Evolutionary conservation across 2,329 filamentous ascomycete genomes (phyloP).

Genomic region (Aspergillus terreus): DNA sequence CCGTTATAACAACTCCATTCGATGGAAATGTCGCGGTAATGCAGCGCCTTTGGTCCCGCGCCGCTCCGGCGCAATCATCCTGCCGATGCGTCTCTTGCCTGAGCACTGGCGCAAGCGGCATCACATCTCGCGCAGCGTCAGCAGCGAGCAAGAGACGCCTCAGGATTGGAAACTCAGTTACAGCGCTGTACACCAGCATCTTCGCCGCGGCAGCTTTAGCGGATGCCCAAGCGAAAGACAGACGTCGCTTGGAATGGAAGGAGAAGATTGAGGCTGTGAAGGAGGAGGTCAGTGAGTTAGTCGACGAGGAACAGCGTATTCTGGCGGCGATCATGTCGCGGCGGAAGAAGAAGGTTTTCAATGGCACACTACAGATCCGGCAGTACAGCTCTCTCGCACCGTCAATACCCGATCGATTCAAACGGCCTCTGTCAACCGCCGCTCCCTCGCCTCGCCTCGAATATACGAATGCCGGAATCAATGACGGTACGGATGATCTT

Average conservation of each 20-base stretch:
- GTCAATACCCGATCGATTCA: constrained; percentile 11
- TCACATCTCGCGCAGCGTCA: constrained; percentile 33
- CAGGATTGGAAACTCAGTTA: constrained; percentile 40
- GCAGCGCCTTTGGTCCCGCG: constrained; percentile 43
- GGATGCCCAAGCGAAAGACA: constrained; percentile 38
- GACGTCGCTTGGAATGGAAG: constrained; percentile 38
- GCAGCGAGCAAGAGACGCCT: constrained; percentile 37
- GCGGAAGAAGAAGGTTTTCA: constrained; percentile 16
- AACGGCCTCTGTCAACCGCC: constrained; percentile 3
- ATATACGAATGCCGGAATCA: background rate
- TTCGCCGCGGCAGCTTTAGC: constrained; percentile 40
- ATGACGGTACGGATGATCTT: background rate
- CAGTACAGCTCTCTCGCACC: constrained; percentile 21
- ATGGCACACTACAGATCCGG: constrained; percentile 21
- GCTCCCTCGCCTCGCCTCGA: constrained; percentile 5
- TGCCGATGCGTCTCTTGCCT: constrained; percentile 42
- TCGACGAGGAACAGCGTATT: constrained; percentile 37
- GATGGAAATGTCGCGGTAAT: constrained; percentile 37
- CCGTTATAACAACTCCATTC: background rate
- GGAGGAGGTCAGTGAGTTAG: constrained; percentile 38
- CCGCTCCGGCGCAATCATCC: constrained; percentile 33
- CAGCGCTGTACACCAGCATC: constrained; percentile 43
- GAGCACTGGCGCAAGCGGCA: constrained; percentile 31
- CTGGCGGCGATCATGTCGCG: constrained; percentile 28
- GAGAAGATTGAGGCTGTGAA: constrained; percentile 42